phyloP scores from a whole-genome alignment of 1,284 basidiomycete species.

The Rhodotorula sp. region DNA sequence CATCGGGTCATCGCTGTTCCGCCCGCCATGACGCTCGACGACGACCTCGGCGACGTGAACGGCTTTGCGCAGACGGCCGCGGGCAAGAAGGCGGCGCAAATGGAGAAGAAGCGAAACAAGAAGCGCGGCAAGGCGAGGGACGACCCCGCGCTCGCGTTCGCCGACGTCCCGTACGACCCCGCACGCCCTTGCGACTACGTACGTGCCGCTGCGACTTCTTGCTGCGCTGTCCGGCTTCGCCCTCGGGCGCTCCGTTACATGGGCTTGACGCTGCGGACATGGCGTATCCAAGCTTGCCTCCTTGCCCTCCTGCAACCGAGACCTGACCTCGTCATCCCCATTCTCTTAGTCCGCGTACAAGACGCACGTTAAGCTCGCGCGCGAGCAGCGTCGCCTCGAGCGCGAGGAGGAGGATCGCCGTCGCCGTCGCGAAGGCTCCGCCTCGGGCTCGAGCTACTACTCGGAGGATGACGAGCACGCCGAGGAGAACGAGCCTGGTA shows the following conservation, averaged over 20 bases:
- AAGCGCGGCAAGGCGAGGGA: constrained; percentile 36
- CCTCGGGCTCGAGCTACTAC: constrained; percentile 33
- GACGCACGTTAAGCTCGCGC: constrained; percentile 24
- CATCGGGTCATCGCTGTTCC: constrained; percentile 33
- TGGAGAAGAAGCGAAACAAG: constrained; percentile 32
- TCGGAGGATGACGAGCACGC: constrained; percentile 28
- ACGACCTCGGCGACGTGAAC: constrained; percentile 72
- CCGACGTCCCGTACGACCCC: constrained; percentile 70
- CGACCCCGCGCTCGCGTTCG: constrained; percentile 44
- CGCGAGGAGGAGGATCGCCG: constrained; percentile 35
- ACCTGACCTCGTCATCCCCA: background rate
- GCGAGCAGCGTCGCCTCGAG: constrained; percentile 30
- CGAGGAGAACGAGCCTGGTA: constrained; percentile 11
- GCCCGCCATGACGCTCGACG: constrained; percentile 44
- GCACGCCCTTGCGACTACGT: constrained; percentile 76
- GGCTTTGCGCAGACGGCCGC: constrained; percentile 58
- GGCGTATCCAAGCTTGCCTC: background rate
- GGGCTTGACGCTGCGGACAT: too few relatives aligned
- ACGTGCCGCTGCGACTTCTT: constrained; percentile 5
- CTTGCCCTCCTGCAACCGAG: background rate
- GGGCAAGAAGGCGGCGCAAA: constrained; percentile 51
- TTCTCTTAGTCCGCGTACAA: constrained; percentile 38
- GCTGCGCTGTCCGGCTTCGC: background rate
- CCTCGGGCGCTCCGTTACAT: background rate
- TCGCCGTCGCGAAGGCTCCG: constrained; percentile 23